phyloP scores from a whole-genome alignment of 208 protist genomes.

The Leishmania martiniquensis region DNA sequence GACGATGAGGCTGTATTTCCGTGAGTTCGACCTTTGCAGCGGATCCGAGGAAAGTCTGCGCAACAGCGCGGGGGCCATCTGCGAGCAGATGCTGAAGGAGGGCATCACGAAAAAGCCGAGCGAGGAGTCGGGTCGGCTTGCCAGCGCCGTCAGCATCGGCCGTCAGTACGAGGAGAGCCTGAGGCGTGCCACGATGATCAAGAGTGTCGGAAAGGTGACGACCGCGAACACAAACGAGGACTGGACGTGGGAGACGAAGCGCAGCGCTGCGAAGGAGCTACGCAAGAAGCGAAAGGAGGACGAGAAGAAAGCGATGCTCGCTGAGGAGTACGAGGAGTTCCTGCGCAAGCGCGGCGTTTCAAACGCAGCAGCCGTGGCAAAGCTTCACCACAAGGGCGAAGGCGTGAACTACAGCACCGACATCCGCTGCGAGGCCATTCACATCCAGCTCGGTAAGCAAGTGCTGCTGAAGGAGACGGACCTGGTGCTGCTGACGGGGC shows the following conservation, averaged over 20 bases:
- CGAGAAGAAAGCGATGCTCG: constrained; percentile 89
- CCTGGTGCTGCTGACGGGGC: constrained; percentile 78
- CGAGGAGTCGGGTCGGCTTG: constrained; percentile 67
- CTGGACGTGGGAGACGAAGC: constrained; percentile 90
- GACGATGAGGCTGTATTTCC: constrained; percentile 75
- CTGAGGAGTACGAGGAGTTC: constrained; percentile 91
- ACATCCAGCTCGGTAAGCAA: constrained; percentile 92
- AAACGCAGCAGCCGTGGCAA: constrained; percentile 74
- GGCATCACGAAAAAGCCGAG: constrained; percentile 74
- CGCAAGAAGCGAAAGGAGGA: constrained; percentile 90
- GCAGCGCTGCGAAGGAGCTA: constrained; percentile 85
- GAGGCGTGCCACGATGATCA: constrained; percentile 83
- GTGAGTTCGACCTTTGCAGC: constrained; percentile 75
- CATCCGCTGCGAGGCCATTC: constrained; percentile 87
- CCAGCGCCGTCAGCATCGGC: constrained; percentile 84
- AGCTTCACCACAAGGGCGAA: constrained; percentile 87
- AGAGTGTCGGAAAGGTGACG: constrained; percentile 77
- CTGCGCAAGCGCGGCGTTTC: constrained; percentile 84
- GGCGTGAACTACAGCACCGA: constrained; percentile 80
- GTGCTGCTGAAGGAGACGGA: constrained; percentile 83
- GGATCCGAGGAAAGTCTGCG: constrained; percentile 41
- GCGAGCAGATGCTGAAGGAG: constrained; percentile 51
- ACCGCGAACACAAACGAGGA: constrained; percentile 91
- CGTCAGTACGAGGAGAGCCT: constrained; percentile 90
- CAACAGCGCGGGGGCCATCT: constrained; percentile 47